Conservation (phyloP, 179 eudicot species). For the Drosera spatulata region DNA sequence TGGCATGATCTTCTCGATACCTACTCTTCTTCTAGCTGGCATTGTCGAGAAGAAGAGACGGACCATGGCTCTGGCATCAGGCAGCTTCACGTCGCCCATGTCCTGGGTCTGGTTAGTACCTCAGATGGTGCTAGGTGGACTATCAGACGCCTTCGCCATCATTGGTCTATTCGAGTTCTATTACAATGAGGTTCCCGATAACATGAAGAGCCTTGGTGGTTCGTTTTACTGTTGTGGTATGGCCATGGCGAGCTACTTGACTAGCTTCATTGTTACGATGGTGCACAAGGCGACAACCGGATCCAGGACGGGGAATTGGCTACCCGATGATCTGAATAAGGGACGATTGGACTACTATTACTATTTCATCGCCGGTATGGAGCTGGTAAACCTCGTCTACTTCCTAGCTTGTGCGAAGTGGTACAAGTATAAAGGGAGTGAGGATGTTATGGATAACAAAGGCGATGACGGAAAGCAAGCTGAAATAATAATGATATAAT, state of each 20-base stretch:
- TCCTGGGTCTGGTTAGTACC: conserved; percentile 47
- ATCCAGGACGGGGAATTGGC: conserved; percentile 26
- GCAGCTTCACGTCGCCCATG: conserved; percentile 38
- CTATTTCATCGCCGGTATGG: conserved; percentile 34
- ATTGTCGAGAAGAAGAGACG: conserved; percentile 32
- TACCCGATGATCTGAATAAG: conserved; percentile 44
- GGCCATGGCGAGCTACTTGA: conserved; percentile 39
- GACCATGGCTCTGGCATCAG: conserved; percentile 12
- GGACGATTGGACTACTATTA: conserved; percentile 19
- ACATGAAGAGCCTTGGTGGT: conserved; percentile 53
- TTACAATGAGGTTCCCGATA: conserved; percentile 64
- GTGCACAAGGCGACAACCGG: conserved; percentile 30
- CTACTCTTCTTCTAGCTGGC: conserved; percentile 24
- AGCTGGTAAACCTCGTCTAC: conserved; percentile 24
- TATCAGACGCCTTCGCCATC: conserved; percentile 38
- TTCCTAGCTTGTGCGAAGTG: conserved; percentile 32
- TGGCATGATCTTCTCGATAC: conserved; percentile 29
- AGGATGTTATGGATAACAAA: neutral
- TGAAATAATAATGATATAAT: too few relatives aligned
- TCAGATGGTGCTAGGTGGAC: conserved; percentile 38
- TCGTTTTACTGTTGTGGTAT: conserved; percentile 34
- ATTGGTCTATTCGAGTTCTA: conserved; percentile 40
- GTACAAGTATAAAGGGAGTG: conserved; percentile 44
- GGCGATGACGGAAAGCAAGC: too few relatives aligned
- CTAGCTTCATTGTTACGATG: conserved; percentile 28